Evolutionary conservation across 768 basidiomycete genomes (phyloP).

Genomic region (Rhodosporidiobolus odoratus): DNA sequence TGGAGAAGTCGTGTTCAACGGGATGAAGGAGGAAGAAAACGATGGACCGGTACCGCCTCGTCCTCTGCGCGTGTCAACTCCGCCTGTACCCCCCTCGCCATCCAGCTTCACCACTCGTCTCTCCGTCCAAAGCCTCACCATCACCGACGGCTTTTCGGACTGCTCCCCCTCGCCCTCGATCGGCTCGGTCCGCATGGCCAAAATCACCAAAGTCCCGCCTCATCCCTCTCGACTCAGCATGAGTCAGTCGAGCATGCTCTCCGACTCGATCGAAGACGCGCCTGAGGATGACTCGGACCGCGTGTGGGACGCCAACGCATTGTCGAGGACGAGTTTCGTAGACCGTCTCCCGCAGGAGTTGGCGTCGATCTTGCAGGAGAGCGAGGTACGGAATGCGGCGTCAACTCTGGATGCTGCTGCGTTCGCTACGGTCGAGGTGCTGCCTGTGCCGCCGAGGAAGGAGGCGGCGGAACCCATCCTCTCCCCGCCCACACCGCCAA

Average conservation of each 20-base stretch:
- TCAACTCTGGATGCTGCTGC: background rate
- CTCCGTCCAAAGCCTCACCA: slow-evolving; percentile 9
- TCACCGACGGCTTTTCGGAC: slow-evolving; percentile 13
- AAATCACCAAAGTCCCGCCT: slow-evolving; percentile 9
- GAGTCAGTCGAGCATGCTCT: slow-evolving; percentile 6
- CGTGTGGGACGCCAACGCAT: slow-evolving; percentile 13
- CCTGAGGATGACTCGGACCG: slow-evolving; percentile 1
- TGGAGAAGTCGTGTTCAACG: background rate
- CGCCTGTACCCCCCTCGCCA: slow-evolving; percentile 3
- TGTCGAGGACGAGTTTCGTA: slow-evolving; percentile 6
- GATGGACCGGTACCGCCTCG: background rate
- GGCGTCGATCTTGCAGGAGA: background rate
- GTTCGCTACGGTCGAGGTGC: background rate
- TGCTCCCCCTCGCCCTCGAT: slow-evolving; percentile 22
- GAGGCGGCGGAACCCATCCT: no score
- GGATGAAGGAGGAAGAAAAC: background rate
- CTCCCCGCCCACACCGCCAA: no score
- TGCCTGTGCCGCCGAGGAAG: background rate
- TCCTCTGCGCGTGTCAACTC: background rate
- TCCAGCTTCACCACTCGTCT: background rate
- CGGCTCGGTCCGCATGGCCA: slow-evolving; percentile 26
- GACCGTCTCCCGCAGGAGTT: slow-evolving; percentile 19
- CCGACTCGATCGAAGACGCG: slow-evolving; percentile 23
- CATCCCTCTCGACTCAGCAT: slow-evolving; percentile 6
- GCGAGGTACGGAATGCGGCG: background rate